Base-by-base conservation (phyloP, 306 rosid species). In the Malus domestica region DNA sequence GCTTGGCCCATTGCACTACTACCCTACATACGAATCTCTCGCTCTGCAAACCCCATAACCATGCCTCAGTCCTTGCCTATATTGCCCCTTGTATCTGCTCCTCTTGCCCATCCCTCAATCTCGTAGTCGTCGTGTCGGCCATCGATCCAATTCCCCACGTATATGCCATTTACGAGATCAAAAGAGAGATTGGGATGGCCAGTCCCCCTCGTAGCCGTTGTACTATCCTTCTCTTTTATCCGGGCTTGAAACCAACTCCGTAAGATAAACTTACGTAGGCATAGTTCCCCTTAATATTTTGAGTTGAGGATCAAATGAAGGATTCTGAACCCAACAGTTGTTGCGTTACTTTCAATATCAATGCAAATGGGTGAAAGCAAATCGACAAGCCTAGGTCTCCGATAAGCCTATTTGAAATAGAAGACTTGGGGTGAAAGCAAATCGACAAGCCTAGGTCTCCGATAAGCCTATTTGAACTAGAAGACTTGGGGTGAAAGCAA, bases 131-230 rank as follows among this genome's bases (percentile, higher is more conserved):
- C 99, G 27, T 95, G 92, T 78, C 84, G 80, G 2, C 97, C 99
- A 18, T 95, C 97, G n/a, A 95, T 86, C 99, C 99, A 95, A 52
- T 90, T 96, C 7, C 99, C 99, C 23, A 92, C 96, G 35, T 95
- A 90, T 25, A 93, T 85, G 1, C 99, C 97, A 45, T 88, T 90
- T 16, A 88, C 97, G 16, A 95, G 8, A 35, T 35, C 8, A 35
- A 35, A 35, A 35, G 8, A 90, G 82, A 89, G 90, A 75, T 92
- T 89, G 78, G 92, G 92, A 13, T 92, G 97, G 74, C 99, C 99
- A 74, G 97, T 90, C 99, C 1, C 99, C 97, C 79, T 95, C 97
- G 73, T 95, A 95, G 79, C 8, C 2, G 8, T 1, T 35, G 40
- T 35, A 35, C 40, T 6, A 35, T 35, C 40, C 0, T 35, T 35